phyloP scores from a whole-genome alignment of 2,329 filamentous ascomycete genomes.

The Fusarium transvaalense region DNA sequence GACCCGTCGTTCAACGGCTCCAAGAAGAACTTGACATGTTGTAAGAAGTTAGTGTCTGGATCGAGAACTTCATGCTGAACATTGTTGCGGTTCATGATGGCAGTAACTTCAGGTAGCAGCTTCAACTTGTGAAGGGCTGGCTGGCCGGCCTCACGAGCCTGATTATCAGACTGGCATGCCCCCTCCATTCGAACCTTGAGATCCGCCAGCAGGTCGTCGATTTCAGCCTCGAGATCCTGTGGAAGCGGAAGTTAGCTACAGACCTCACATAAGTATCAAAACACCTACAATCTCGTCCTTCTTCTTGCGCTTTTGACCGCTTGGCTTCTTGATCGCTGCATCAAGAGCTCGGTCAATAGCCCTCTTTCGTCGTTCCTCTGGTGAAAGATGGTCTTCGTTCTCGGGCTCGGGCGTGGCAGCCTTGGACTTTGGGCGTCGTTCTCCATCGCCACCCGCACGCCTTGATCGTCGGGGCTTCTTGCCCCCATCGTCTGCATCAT shows the following conservation, averaged over 20 bases:
- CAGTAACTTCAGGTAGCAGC: constrained; percentile 90
- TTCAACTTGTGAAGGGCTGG: constrained; percentile 94
- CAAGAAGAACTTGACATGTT: constrained; percentile 96
- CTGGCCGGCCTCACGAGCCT: constrained; percentile 80
- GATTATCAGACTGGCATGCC: constrained; percentile 88
- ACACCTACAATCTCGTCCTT: constrained; percentile 85
- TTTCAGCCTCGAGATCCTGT: constrained; percentile 88
- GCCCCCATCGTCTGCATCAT: constrained; percentile 61
- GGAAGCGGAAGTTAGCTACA: constrained; percentile 36
- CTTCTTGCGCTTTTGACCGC: constrained; percentile 74
- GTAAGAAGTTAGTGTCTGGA: constrained; percentile 93
- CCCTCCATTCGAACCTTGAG: constrained; percentile 92
- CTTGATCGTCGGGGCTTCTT: constrained; percentile 63
- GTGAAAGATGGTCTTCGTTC: constrained; percentile 82
- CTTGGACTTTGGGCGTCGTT: constrained; percentile 62
- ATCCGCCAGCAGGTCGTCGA: constrained; percentile 88
- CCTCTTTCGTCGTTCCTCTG: constrained; percentile 84
- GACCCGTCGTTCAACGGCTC: constrained; percentile 95
- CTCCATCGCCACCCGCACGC: constrained; percentile 58
- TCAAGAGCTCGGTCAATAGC: constrained; percentile 91
- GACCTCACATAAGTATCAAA: not conserved
- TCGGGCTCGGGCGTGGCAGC: constrained; percentile 68
- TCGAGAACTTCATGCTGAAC: constrained; percentile 88
- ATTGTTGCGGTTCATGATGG: constrained; percentile 89
- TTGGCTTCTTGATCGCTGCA: constrained; percentile 85